Evolutionary conservation across 129 eudicot genomes (phyloP).

Genomic region (Cynara cardunculus): DNA sequence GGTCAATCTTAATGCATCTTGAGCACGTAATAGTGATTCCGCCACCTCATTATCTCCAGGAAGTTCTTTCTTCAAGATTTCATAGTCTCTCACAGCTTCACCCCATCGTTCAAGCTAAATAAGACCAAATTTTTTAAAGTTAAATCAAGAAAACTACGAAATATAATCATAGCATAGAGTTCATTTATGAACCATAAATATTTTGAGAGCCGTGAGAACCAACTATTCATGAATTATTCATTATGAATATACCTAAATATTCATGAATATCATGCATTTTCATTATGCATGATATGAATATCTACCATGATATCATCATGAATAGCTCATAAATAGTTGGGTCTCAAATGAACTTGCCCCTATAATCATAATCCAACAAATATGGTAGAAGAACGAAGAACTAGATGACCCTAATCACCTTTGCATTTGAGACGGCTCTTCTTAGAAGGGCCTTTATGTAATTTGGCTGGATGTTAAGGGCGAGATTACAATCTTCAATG

Average conservation of each 20-base stretch:
- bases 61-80: constrained; percentile 48
- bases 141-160: not conserved
- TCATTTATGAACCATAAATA: not conserved
- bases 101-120: constrained; percentile 52
- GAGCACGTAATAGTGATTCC: constrained; percentile 46
- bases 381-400: not conserved
- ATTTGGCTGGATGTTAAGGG: constrained; percentile 54
- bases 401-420: constrained; percentile 29
- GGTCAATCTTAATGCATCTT: constrained; percentile 44
- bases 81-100: constrained; percentile 55
- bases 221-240: not conserved
- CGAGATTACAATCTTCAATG: constrained; percentile 47
- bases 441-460: constrained; percentile 54
- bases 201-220: not conserved
- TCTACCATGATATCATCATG: not conserved
- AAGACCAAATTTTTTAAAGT: not conserved
- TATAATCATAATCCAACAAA: not conserved
- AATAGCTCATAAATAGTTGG: not conserved
- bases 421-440: constrained; percentile 58
- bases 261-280: not conserved
- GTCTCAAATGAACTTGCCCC: not conserved
- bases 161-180: not conserved
- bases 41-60: constrained; percentile 54
- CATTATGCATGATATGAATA: not conserved
- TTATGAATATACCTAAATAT: not conserved